Conservation (phyloP, 306 rosid genomes). For the Prunus armeniaca region DNA sequence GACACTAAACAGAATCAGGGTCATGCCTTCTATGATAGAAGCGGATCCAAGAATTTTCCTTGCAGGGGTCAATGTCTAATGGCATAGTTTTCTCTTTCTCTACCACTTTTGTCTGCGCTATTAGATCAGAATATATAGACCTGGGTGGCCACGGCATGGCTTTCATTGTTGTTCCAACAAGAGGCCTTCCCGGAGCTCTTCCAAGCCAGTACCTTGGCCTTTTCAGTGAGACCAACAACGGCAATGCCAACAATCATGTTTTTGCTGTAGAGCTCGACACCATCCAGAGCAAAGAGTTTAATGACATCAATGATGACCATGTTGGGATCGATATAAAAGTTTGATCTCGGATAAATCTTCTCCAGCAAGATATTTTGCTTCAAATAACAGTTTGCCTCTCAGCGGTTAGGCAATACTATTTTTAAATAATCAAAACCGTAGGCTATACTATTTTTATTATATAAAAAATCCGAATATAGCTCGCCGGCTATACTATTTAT, state of each 20-base stretch:
- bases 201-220: conserved; percentile 12
- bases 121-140: not conserved
- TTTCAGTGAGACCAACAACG: not conserved
- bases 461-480: too few species aligned
- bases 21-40: not conserved
- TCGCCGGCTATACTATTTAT: too few species aligned
- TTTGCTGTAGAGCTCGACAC: conserved; percentile 23
- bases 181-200: not conserved
- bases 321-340: conserved; percentile 12
- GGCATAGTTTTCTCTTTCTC: conserved; percentile 11
- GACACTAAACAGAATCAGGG: not conserved
- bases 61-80: not conserved
- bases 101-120: conserved; percentile 3
- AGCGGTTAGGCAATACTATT: too few species aligned
- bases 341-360: not conserved
- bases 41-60: too few species aligned
- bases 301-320: not conserved
- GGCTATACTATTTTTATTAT: too few species aligned
- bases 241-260: not conserved
- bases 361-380: not conserved
- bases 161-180: conserved; percentile 10
- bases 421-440: too few species aligned
- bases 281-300: not conserved
- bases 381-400: too few species aligned
- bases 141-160: conserved; percentile 12